Conservation (phyloP, 1,284 basidiomycete species). For the Phlebopus sp. region DNA sequence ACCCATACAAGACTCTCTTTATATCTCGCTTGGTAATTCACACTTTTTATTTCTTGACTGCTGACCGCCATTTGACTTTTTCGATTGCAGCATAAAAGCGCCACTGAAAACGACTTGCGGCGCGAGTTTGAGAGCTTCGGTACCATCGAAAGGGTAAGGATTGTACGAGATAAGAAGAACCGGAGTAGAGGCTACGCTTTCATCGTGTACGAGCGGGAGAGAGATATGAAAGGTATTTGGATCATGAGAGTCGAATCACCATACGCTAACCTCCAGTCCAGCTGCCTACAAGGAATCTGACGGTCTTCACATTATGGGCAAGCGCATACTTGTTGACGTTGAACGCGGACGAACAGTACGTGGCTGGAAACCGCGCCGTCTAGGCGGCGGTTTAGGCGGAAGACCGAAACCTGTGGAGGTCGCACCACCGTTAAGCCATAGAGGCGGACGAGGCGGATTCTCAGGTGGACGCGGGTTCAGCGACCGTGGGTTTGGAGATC, state of each 20-base stretch:
- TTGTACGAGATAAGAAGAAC: conserved; percentile 87
- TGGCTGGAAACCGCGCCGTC: conserved; percentile 95
- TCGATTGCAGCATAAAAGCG: conserved; percentile 70
- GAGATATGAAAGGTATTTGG: conserved; percentile 93
- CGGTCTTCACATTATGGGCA: conserved; percentile 92
- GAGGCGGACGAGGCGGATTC: conserved; percentile 40
- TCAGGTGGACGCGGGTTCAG: conserved; percentile 42
- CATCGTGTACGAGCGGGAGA: conserved; percentile 95
- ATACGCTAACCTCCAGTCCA: conserved; percentile 34
- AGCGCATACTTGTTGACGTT: conserved; percentile 94
- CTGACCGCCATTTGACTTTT: conserved; percentile 16
- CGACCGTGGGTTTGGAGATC: conserved; percentile 40
- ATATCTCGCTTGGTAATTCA: conserved; percentile 80
- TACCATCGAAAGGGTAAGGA: conserved; percentile 86
- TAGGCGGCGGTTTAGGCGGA: conserved; percentile 95
- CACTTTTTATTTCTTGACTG: conserved; percentile 9
- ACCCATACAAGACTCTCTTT: conserved; percentile 98
- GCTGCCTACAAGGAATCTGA: conserved; percentile 99
- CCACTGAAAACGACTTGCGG: conserved; percentile 87
- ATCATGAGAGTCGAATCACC: conserved; percentile 9
- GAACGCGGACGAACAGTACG: conserved; percentile 97
- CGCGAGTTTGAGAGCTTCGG: conserved; percentile 96
- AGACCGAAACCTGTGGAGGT: conserved; percentile 82
- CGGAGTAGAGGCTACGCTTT: conserved; percentile 94
- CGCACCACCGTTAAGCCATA: conserved; percentile 32